Percentiles rank a stretch among this genome's conserved stretches.
Conservation (phyloP, 1,284 basidiomycete species). For the Xanthoconium separans region DNA sequence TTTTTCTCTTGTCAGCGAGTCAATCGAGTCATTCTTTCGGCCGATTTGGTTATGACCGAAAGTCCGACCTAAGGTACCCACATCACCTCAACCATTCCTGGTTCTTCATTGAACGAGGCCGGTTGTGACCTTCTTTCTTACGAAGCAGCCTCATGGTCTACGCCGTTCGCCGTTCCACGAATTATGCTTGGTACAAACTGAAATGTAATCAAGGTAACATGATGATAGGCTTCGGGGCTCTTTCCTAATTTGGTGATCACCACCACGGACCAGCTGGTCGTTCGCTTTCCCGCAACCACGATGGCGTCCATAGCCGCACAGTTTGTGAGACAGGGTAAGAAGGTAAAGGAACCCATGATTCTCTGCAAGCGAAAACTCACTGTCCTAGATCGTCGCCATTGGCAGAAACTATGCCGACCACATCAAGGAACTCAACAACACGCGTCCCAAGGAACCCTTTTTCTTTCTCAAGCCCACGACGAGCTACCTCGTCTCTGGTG, state of each 20-base stretch:
- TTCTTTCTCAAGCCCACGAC: constrained; percentile 98
- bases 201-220: no score
- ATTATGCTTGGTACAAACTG: no score
- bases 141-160: no score
- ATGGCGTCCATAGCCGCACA: constrained; percentile 40
- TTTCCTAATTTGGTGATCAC: constrained; percentile 1
- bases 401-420: constrained; percentile 86
- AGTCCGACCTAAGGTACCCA: constrained; percentile 11
- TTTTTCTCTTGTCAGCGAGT: constrained; percentile 3
- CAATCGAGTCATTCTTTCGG: constrained; percentile 28
- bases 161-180: no score
- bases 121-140: no score
- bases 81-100: no score
- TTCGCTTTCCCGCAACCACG: constrained; percentile 2
- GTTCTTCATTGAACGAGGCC: no score
- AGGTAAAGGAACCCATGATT: constrained; percentile 10
- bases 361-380: neutral
- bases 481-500: constrained; percentile 79
- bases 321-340: constrained; percentile 40
- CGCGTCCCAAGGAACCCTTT: constrained; percentile 92
- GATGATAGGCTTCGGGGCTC: no score
- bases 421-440: constrained; percentile 90
- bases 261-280: no score
- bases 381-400: constrained; percentile 81
- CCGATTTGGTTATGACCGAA: constrained; percentile 28